Evolutionary conservation across 2,329 filamentous ascomycete genomes (phyloP), one percentile per base, ranked within the genome.

Genomic region (Xylariales sp.): DNA sequence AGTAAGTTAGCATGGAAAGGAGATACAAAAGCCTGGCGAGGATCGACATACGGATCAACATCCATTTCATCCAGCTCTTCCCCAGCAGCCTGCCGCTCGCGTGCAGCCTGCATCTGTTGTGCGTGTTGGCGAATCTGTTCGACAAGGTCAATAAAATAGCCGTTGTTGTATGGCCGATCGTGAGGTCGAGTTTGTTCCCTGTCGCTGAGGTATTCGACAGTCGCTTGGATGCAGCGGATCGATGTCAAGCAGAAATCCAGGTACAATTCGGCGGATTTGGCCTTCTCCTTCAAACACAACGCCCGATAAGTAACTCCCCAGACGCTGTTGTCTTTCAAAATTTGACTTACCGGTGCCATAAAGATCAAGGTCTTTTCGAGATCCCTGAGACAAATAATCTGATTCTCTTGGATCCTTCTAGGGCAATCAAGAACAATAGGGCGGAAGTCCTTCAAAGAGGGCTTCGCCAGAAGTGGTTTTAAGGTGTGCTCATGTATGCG

Each of bases 101-200:
- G 83, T 48, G 82, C 78, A 50, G 82, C 81, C 47, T 83, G 82
- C 54, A 96, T 81, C 60, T 93, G 86, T 54, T 82, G 78, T 44
- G 88, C 90, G 78, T 95, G 95, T 60, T 88, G 79, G 60, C 83
- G 80, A 53, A 96, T 89, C 77, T 96, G 90, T 61, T 94, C 88
- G 61, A 94, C 83, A 44, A 97, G 81, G 69, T 97, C 91, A 67
- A 96, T 84, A 61, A 96, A 96, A 67, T 97, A 97, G 59, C 88
- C 88, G 76, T 86, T 88, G 74, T 84, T 93, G 72, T 96, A 97
- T 50, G 89, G 88, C 54, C 85, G 83, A 64, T 97, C 91, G 64
- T 79, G 72, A 43, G 87, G 85, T 60, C 88, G 81, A 50, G 83
- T 83, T 67, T 91, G 87, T 62, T 97, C 90, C 60, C 81, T 81